These are phyloP conservation scores for Citrus sinensis DNA, from an alignment of 345 rosid species.

Conservation along the genomic window DNA sequence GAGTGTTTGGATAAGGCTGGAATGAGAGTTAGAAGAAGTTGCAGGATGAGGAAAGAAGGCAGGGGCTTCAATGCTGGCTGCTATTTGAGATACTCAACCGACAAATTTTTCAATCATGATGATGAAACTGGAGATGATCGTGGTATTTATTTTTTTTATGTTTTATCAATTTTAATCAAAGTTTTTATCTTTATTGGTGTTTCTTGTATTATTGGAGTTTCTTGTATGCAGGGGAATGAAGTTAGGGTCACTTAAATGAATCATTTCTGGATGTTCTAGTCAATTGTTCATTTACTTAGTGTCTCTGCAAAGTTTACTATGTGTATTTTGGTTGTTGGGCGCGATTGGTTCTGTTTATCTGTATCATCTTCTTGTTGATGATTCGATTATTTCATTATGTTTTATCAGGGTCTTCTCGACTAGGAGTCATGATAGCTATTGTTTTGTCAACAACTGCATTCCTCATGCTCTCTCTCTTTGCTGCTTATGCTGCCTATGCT, in stretches of 20 bases:
- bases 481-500: constrained; percentile 26
- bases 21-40: constrained; percentile 21
- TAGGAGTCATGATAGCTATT: constrained; percentile 24
- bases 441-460: constrained; percentile 33
- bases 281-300: background rate
- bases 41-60: constrained; percentile 42
- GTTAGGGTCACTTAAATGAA: background rate
- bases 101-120: constrained; percentile 24
- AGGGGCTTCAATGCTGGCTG: constrained; percentile 48
- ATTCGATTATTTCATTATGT: background rate
- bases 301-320: background rate
- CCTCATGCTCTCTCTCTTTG: constrained; percentile 26
- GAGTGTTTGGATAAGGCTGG: constrained; percentile 42
- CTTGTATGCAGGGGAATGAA: background rate
- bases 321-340: background rate
- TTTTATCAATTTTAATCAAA: background rate
- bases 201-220: background rate
- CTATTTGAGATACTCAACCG: constrained; percentile 40
- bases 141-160: constrained; percentile 17
- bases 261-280: too few relatives aligned
- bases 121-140: constrained; percentile 10
- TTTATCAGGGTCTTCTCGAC: constrained; percentile 23
- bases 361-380: background rate
- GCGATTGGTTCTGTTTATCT: background rate
- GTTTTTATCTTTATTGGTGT: background rate